Percentiles rank a stretch among this genome's conserved stretches.
phyloP scores from a whole-genome alignment of 805 yeast genomes.

The Debaryomyces prosopidis region DNA sequence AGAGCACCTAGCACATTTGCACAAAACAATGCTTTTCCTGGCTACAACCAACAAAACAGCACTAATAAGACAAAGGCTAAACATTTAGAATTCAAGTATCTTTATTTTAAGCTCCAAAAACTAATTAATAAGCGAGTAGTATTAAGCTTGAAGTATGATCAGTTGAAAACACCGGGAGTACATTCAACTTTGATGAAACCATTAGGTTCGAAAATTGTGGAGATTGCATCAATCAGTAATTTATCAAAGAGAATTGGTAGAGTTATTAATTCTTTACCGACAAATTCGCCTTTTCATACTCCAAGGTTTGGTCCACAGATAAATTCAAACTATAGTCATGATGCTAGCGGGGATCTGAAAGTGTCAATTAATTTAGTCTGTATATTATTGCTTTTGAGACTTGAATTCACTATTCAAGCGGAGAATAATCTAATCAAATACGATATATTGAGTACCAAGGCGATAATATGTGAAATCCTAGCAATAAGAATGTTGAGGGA shows the following conservation, averaged over 20 bases:
- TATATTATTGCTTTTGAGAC: slow-evolving; percentile 33
- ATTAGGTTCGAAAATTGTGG: slow-evolving; percentile 37
- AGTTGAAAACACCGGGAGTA: slow-evolving; percentile 51
- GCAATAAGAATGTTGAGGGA: slow-evolving; percentile 52
- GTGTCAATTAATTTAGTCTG: slow-evolving; percentile 27
- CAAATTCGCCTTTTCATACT: slow-evolving; percentile 12
- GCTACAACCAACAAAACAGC: neutral
- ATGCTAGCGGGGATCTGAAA: slow-evolving; percentile 14
- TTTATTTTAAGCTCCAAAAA: slow-evolving; percentile 43
- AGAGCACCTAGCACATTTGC: slow-evolving; percentile 9
- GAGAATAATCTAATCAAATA: slow-evolving; percentile 37
- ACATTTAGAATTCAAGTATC: slow-evolving; percentile 36
- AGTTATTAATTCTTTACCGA: slow-evolving; percentile 27
- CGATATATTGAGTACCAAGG: slow-evolving; percentile 44
- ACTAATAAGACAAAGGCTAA: slow-evolving; percentile 18
- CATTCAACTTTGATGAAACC: slow-evolving; percentile 49
- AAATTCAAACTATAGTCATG: slow-evolving; percentile 4
- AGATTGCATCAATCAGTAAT: slow-evolving; percentile 38
- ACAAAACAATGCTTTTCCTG: neutral
- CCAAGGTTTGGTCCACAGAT: slow-evolving; percentile 20
- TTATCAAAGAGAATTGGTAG: slow-evolving; percentile 33
- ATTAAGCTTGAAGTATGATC: slow-evolving; percentile 50
- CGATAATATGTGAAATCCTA: slow-evolving; percentile 53
- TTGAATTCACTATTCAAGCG: slow-evolving; percentile 40
- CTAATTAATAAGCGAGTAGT: slow-evolving; percentile 43